A percentile compares a stretch with the other conserved stretches of the same genome.
Evolutionary conservation across 2,329 filamentous ascomycete genomes (phyloP).

Genomic region (Botrytis deweyae): DNA sequence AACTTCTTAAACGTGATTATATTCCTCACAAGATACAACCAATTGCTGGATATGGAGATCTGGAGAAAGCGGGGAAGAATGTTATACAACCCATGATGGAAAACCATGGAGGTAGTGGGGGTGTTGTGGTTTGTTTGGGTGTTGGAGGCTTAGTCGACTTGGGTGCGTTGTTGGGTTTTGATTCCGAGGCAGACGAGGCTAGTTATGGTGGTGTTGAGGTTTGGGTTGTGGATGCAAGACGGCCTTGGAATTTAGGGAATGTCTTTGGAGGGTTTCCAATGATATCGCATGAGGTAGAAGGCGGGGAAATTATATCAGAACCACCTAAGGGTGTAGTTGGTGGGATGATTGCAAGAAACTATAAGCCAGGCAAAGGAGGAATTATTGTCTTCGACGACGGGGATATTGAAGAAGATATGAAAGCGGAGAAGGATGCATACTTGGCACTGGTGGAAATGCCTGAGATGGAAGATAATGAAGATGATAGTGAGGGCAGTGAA

Average conservation of each 20-base stretch:
- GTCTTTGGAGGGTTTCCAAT: constrained; percentile 74
- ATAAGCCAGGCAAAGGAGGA: constrained; percentile 77
- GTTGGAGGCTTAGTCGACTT: constrained; percentile 91
- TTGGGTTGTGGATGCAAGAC: constrained; percentile 87
- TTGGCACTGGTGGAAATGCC: constrained; percentile 88
- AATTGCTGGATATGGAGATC: constrained; percentile 86
- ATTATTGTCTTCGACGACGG: constrained; percentile 95
- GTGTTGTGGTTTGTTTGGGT: constrained; percentile 87
- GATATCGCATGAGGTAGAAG: constrained; percentile 49
- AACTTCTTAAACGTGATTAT: constrained; percentile 94
- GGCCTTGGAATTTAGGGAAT: constrained; percentile 93
- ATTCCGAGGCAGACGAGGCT: constrained; percentile 63
- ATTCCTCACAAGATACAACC: constrained; percentile 97
- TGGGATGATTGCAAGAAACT: constrained; percentile 69
- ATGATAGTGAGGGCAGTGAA: constrained; percentile 49
- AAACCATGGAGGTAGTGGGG: constrained; percentile 77
- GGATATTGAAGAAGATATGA: constrained; percentile 83
- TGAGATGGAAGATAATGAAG: constrained; percentile 65
- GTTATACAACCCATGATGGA: constrained; percentile 85
- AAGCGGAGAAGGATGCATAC: constrained; percentile 75
- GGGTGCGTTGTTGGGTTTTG: constrained; percentile 74
- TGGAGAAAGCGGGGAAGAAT: constrained; percentile 75
- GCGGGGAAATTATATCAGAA: constrained; percentile 42
- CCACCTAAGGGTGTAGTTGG: constrained; percentile 66
- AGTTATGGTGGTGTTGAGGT: constrained; percentile 83